phyloP scores from a whole-genome alignment of 805 yeast species.

The Myxozyma lipomycoides region DNA sequence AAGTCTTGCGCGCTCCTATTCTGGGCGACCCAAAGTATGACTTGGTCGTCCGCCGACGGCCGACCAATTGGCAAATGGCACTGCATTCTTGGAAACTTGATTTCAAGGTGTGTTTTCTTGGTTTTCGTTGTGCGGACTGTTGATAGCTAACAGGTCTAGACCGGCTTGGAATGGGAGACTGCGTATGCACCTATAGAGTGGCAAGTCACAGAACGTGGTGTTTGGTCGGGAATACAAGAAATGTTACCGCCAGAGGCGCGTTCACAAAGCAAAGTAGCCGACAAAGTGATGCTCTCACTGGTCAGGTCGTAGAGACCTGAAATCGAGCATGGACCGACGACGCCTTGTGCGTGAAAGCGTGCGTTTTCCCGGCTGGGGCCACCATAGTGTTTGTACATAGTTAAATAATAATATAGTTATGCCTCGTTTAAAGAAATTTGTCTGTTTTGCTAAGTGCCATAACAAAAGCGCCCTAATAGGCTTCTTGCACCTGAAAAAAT shows the following conservation, averaged over 20 bases:
- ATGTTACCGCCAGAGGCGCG: background rate
- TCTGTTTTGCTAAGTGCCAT: too few species aligned
- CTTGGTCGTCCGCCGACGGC: background rate
- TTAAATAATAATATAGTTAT: too few species aligned
- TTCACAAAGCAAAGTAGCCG: background rate
- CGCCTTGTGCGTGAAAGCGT: too few species aligned
- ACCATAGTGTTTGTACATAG: too few species aligned
- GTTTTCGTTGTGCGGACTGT: background rate
- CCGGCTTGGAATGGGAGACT: background rate
- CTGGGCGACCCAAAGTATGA: constrained; percentile 21
- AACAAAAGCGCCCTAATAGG: too few species aligned
- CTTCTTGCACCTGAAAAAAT: too few species aligned
- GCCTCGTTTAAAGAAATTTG: too few species aligned
- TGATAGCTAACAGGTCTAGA: background rate
- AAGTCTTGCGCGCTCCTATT: constrained; percentile 21
- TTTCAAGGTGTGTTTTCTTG: constrained; percentile 2
- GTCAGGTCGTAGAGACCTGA: too few species aligned
- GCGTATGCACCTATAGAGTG: background rate
- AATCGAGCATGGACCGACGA: too few species aligned
- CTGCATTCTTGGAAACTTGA: constrained; percentile 22
- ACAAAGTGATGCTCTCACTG: too few species aligned
- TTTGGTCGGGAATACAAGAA: background rate
- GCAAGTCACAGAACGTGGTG: background rate
- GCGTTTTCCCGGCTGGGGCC: too few species aligned
- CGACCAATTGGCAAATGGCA: constrained; percentile 9